Evolutionary conservation across 306 rosid species (phyloP).

Genomic region (Ormosia semicastrata): DNA sequence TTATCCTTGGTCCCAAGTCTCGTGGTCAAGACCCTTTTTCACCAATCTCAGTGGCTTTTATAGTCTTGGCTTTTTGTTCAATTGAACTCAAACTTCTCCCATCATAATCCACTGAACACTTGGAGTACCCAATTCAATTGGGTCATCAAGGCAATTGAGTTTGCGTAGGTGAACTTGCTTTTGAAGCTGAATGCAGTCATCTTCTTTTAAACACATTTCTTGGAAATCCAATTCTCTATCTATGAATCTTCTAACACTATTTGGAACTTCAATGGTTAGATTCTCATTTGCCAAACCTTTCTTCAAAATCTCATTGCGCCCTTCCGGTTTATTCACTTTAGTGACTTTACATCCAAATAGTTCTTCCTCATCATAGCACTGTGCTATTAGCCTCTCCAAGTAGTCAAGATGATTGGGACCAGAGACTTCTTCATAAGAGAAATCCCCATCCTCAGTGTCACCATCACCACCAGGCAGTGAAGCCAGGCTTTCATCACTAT

Average conservation of each 20-base stretch:
- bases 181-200: slow-evolving; percentile 44
- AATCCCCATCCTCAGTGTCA: slow-evolving; percentile 24
- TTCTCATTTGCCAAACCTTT: slow-evolving; percentile 56
- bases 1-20: too few relatives aligned
- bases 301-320: slow-evolving; percentile 42
- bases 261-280: slow-evolving; percentile 65
- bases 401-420: slow-evolving; percentile 38
- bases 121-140: slow-evolving; percentile 76
- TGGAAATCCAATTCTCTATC: slow-evolving; percentile 58
- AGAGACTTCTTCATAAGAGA: slow-evolving; percentile 54
- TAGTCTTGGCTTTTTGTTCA: slow-evolving; percentile 35
- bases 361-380: slow-evolving; percentile 56
- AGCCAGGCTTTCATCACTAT: slow-evolving; percentile 47
- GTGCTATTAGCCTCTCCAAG: slow-evolving; percentile 37
- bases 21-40: slow-evolving; percentile 28
- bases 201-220: slow-evolving; percentile 42
- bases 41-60: slow-evolving; percentile 32
- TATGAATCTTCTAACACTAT: slow-evolving; percentile 56
- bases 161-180: slow-evolving; percentile 45
- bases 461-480: slow-evolving; percentile 38
- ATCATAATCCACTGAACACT: slow-evolving; percentile 68
- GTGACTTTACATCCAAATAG: slow-evolving; percentile 31
- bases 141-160: slow-evolving; percentile 44
- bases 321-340: slow-evolving; percentile 17
- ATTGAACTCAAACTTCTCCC: slow-evolving; percentile 42